Base-by-base conservation (phyloP, 257 asterid genomes). In the Solanum clarkiae region DNA sequence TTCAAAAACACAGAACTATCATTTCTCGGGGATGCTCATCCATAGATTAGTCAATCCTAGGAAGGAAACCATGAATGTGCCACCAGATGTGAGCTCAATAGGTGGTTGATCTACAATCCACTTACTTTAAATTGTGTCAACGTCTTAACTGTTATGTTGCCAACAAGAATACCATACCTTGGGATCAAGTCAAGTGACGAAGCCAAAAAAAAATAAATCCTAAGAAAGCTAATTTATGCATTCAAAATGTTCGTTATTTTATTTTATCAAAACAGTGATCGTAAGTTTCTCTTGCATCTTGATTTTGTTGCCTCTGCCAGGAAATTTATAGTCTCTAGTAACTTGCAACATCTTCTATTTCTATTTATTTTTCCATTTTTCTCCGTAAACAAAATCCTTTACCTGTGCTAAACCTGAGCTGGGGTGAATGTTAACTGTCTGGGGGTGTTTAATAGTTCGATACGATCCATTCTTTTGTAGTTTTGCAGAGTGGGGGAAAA, bases 331-430 rank as follows among this genome's bases (percentile, higher is more conserved):
- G 20, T 6, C 15, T 71, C 80, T 71, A 20, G 10, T 47, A 47
- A 74, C 81, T 13, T 75, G 62, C 82, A 49, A 26, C 24, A 75
- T 75, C 45, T 49, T 75, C 13, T 69, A 29, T 69, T 74, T 14
- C 16, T 51, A 49, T 16, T 51, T 49, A 49, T 77, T 77, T 51
- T 77, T 77, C 63, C 24, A 8, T 49, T 14, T 14, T 17, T 77
- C 82, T 15, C 24, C 26, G 66, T 47, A 84, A 70, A 71, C 24
- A 84, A 55, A 36, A 53, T 8, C 83, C 32, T 71, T 80, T 80
- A 87, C 97, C 97, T 93, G 94, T 56, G 98, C 91, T 88, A 94
- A 92, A 86, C 98, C 97, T 57, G 99, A 96, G 90, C 98, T 93
- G 6, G 98, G 99, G 86, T 96, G 98, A 75, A 94, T 90, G 86